Base-by-base conservation (phyloP, 1,284 basidiomycete genomes). In the Schizophyllum amplum region DNA sequence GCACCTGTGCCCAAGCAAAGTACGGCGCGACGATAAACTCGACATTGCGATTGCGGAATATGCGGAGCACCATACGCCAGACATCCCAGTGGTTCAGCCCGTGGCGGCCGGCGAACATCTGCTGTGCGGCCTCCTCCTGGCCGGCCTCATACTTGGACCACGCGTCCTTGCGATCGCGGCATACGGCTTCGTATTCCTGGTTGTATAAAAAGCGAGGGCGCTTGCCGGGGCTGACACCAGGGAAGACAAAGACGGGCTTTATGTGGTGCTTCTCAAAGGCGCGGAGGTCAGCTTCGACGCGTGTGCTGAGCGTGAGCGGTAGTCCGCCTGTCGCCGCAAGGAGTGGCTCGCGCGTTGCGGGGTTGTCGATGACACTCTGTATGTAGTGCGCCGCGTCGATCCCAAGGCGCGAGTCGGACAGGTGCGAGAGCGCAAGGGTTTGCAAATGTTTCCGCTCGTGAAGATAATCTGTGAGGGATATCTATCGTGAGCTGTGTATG, bases 21-120 rank as follows among this genome's bases (percentile, higher is more conserved):
- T 99, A 99, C 7, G 96, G 96, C 46, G 97, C 95, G 61, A 98
- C 86, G 51, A 99, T 80, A 69, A 95, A 98, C 74, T 99, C 96
- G 62, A 98, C 94, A 66, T 94, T 92, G 49, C 96, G 80, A 73
- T 98, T 92, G 69, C 94, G 86, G 72, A 99, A 97, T 60, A 96
- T 90, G 57, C 95, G 81, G 63, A 98, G 77, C 17, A 98, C 87
- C 74, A 91, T 84, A 65, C 95, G 85, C 83, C 97, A 92, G 22
- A 98, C 78, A 72, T 99, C 96, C 79, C 87, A 91, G 65, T 92
- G 89, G 58, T 79, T 76, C 56, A 78, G 72, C 57, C 71, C 69
- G 63, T 80, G 83, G 57, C 88, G 75, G 11, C 82, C 80, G 57
- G 92, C 90, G 61, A 98, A 92, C 49, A 94, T 73, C 65, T 84